A percentile compares a stretch with the other conserved stretches of the same genome.
These are phyloP conservation scores for Beta corolliflora DNA, from an alignment of 179 eudicot species.

Conservation along the genomic window DNA sequence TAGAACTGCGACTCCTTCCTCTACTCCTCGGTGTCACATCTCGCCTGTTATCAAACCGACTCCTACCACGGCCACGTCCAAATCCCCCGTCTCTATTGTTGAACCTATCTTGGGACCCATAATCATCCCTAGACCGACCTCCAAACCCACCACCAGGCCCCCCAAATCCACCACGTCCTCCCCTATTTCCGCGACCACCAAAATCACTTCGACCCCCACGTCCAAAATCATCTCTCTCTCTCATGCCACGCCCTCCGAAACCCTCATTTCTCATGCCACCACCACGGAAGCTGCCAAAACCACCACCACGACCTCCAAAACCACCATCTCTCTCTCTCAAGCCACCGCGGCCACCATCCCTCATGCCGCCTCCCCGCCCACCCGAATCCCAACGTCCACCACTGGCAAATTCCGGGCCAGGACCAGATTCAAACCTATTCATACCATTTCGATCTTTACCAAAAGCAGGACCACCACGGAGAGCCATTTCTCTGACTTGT, in stretches of 20 bases:
- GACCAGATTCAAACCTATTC: conserved; percentile 61
- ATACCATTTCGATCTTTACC: conserved; percentile 59
- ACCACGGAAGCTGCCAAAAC: conserved; percentile 54
- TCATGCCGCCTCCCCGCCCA: conserved; percentile 49
- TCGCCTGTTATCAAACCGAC: conserved; percentile 65
- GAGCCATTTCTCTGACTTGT: conserved; percentile 78
- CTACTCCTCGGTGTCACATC: conserved; percentile 53
- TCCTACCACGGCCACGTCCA: conserved; percentile 68
- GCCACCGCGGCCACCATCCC: conserved; percentile 72
- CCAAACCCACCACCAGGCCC: conserved; percentile 44
- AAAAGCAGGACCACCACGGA: conserved; percentile 69
- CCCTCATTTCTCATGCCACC: conserved; percentile 50
- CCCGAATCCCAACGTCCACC: conserved; percentile 74
- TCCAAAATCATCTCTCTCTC: conserved; percentile 47
- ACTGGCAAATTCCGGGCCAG: conserved; percentile 38
- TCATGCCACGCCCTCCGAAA: conserved; percentile 53
- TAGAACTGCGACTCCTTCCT: conserved; percentile 70
- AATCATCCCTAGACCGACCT: conserved; percentile 62
- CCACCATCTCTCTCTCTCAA: conserved; percentile 59
- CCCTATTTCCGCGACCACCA: conserved; percentile 58
- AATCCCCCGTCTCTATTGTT: conserved; percentile 48
- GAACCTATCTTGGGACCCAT: conserved; percentile 51
- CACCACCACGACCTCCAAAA: conserved; percentile 33
- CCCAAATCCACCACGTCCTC: conserved; percentile 54
- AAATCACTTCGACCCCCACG: conserved; percentile 50